Conservation (phyloP, 345 rosid species). For the Populus tremula region DNA sequence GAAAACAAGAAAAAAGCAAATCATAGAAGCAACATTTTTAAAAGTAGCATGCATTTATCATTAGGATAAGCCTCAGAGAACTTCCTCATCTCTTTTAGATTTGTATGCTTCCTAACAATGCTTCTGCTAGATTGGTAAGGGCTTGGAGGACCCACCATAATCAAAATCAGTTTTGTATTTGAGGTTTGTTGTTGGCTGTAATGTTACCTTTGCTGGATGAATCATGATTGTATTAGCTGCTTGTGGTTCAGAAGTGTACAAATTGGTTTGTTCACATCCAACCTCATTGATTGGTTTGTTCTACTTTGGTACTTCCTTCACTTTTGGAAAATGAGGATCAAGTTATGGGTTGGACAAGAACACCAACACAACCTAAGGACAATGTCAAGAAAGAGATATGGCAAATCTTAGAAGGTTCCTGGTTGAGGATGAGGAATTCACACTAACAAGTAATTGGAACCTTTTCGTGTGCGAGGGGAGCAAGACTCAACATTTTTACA, state of each 20-base stretch:
- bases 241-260: not conserved
- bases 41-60: not conserved
- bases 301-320: not conserved
- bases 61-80: not conserved
- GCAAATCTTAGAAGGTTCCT: not conserved
- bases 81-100: not conserved
- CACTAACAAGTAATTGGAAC: not conserved
- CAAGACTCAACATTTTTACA: not conserved
- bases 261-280: not conserved
- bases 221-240: not conserved
- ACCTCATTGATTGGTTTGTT: not conserved
- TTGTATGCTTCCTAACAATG: not conserved
- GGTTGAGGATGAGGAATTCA: not conserved
- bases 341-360: not conserved
- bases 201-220: not conserved
- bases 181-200: not conserved
- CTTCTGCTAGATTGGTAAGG: not conserved
- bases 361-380: not conserved
- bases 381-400: not conserved
- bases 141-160: not conserved
- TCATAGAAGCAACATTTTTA: not conserved
- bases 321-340: not conserved
- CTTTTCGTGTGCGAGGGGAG: not conserved
- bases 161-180: not conserved
- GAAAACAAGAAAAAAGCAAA: not conserved